Base-by-base conservation (phyloP, 169 alveolate species). In the Plasmodium relictum region DNA sequence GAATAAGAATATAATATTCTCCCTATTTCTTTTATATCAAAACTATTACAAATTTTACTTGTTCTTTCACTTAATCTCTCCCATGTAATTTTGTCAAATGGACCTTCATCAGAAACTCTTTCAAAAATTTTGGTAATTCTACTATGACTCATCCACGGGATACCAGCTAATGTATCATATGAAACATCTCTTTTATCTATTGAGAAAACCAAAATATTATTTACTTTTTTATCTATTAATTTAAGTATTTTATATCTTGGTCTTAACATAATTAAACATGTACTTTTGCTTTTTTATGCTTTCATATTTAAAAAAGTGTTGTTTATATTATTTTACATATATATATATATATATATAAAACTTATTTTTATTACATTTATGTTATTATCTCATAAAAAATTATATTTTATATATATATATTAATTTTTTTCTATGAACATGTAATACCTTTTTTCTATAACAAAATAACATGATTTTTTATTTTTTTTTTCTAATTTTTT, bases 91-190 rank as follows among this genome's bases (percentile, higher is more conserved):
- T 72, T 56, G 26, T 83, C 91, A 37, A 50, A 83, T 39, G 91
- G 91, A 3, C 91, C 91, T 56, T 83, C 91, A 39, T 70, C 56
- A 20, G 68, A 83, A 42, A 83, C 68, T 8, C 91, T 70, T 37
- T 83, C 91, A 24, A 56, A 54, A 22, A 62, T 83, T 6, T 83
- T 83, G 8, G 91, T 83, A 37, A 83, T 83, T 68, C 91, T 37
- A 37, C 91, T 69, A 62, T 83, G 91, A 8, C 91, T 70, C 91
- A 83, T 83, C 91, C 91, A 83, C 14, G 91, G 86, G 41, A 83
- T 83, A 10, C 91, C 91, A 0, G 91, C 91, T 26, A 83, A 39
- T 5, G 91, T 83, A 31, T 83, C 91, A 14, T 83, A 72, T 18
- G 91, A 83, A 24, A 83, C 91, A 56, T 44, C 6, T 42, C 65